A percentile compares a stretch with the other conserved stretches of the same genome.
phyloP scores from a whole-genome alignment of 805 yeast species.

The Candida quercuum region DNA sequence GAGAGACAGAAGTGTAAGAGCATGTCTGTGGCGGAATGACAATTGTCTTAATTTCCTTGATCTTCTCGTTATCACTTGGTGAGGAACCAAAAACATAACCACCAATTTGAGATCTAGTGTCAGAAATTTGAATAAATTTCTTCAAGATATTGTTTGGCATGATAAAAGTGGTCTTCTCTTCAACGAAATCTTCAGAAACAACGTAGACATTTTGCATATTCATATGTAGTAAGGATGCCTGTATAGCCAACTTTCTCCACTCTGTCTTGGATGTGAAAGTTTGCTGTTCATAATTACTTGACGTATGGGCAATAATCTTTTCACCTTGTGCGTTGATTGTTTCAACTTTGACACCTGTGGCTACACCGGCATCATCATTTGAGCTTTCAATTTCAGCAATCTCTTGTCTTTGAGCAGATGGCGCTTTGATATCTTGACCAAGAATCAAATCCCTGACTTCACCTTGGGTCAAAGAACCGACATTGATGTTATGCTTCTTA shows the following conservation, averaged over 20 bases:
- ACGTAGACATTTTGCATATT: conserved; percentile 74
- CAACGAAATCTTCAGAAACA: conserved; percentile 59
- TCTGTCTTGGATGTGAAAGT: conserved; percentile 79
- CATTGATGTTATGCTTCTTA: conserved; percentile 77
- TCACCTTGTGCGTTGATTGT: conserved; percentile 94
- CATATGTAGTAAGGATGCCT: conserved; percentile 65
- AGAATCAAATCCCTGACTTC: conserved; percentile 91
- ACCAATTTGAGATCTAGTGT: conserved; percentile 75
- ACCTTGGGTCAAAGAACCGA: conserved; percentile 82
- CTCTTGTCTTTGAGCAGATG: conserved; percentile 81
- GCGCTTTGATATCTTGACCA: conserved; percentile 91
- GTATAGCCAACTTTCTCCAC: conserved; percentile 86
- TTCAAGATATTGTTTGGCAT: conserved; percentile 78
- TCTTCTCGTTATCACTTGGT: conserved; percentile 62
- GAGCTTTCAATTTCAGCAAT: conserved; percentile 67
- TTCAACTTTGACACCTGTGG: conserved; percentile 61
- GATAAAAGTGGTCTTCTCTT: conserved; percentile 58
- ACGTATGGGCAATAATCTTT: conserved; percentile 89
- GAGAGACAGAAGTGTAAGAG: conserved; percentile 45
- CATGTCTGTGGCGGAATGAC: conserved; percentile 90
- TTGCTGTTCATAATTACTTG: conserved; percentile 82
- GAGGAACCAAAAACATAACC: conserved; percentile 78
- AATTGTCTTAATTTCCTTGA: conserved; percentile 73
- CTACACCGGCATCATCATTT: conserved; percentile 34
- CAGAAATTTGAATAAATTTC: conserved; percentile 76